phyloP scores from a whole-genome alignment of 1,284 basidiomycete genomes.

The Termitomyces sp. region DNA sequence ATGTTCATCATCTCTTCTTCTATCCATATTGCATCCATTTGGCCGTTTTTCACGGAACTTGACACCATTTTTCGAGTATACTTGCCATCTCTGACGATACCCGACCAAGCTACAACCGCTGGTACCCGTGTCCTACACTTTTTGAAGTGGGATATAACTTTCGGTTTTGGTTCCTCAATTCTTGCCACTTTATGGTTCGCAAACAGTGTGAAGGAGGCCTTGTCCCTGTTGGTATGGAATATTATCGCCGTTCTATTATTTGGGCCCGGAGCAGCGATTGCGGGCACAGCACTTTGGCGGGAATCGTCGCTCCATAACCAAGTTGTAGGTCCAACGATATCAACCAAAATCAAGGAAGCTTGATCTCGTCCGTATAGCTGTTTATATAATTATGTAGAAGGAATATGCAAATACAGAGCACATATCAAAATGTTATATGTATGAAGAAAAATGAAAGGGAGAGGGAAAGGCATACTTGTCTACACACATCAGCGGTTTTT shows the following conservation, averaged over 20 bases:
- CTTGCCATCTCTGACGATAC: conserved; percentile 27
- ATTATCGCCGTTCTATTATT: conserved; percentile 24
- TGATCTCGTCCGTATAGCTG: not conserved
- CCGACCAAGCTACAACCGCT: conserved; percentile 17
- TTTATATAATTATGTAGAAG: not conserved
- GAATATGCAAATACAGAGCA: not conserved
- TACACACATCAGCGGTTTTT: not conserved
- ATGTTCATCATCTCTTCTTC: conserved; percentile 33
- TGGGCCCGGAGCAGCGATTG: conserved; percentile 37
- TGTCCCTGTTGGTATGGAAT: conserved; percentile 29
- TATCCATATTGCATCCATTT: conserved; percentile 31
- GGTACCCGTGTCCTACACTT: conserved; percentile 28
- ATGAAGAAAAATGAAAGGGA: not conserved
- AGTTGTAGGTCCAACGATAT: not conserved
- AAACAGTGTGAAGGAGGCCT: conserved; percentile 18
- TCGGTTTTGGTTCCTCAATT: conserved; percentile 30
- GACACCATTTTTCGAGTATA: conserved; percentile 24
- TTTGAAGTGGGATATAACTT: conserved; percentile 40
- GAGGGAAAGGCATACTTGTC: not conserved
- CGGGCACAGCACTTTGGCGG: conserved; percentile 34
- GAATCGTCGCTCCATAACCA: conserved; percentile 22
- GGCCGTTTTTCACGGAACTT: conserved; percentile 24
- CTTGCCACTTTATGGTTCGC: conserved; percentile 42
- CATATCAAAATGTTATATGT: not conserved
- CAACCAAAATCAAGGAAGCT: conserved; percentile 3